A percentile compares a stretch with the other conserved stretches of the same genome.
Evolutionary conservation across 306 rosid species (phyloP).

Genomic region (Sesbania bispinosa): DNA sequence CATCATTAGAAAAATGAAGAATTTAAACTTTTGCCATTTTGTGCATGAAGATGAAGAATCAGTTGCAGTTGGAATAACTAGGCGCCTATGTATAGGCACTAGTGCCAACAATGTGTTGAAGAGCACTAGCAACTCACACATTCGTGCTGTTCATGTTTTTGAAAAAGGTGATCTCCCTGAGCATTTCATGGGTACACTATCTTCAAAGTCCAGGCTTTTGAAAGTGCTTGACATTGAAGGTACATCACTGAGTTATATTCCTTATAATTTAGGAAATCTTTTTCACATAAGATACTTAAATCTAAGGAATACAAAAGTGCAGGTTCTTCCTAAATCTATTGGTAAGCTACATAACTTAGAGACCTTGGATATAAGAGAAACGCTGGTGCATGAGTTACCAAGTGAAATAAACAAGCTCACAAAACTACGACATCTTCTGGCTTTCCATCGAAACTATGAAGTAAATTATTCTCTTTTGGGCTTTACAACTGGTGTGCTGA

Average conservation of each 20-base stretch:
- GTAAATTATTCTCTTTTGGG: neutral
- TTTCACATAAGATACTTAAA: conserved; percentile 5
- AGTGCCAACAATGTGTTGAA: neutral
- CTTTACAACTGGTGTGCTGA: neutral
- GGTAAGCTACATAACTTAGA: conserved; percentile 4
- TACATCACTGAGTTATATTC: neutral
- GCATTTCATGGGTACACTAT: neutral
- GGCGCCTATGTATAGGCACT: neutral
- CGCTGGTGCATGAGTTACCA: conserved; percentile 1
- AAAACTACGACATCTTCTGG: neutral
- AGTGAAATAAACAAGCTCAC: conserved; percentile 15
- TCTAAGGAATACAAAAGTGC: conserved; percentile 3
- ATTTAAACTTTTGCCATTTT: neutral
- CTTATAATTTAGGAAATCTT: too few relatives aligned
- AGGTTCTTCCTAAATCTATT: neutral
- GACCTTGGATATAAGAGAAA: conserved; percentile 11
- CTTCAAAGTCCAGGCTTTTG: neutral
- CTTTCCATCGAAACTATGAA: neutral
- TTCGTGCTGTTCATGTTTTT: neutral
- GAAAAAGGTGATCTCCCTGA: neutral
- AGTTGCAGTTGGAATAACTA: neutral
- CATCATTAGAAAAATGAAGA: too few relatives aligned
- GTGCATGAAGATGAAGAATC: neutral
- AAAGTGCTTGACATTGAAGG: neutral
- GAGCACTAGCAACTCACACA: neutral